Conservation (phyloP, 176 grass and related monocot species). For the Ensete ventricosum region DNA sequence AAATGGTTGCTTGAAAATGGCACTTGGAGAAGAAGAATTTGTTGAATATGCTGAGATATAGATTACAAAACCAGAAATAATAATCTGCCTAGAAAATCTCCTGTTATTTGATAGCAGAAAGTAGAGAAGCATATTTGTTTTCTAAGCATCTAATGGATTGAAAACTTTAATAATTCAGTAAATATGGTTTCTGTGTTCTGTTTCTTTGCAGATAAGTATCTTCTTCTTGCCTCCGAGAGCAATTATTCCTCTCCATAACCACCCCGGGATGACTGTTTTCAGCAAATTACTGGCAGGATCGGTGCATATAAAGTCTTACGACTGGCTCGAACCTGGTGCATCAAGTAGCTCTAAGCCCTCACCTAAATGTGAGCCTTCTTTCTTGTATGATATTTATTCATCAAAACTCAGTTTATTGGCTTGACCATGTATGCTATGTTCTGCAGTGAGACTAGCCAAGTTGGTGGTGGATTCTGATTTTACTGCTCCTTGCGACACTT, state of each 20-base stretch:
- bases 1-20: neutral
- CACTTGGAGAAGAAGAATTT: neutral
- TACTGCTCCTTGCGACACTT: slow-evolving; percentile 50
- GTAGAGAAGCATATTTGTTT: neutral
- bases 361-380: slow-evolving; percentile 21
- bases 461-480: slow-evolving; percentile 58
- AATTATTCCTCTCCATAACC: slow-evolving; percentile 83
- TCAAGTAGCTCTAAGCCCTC: slow-evolving; percentile 1
- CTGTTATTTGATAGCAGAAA: neutral
- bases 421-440: neutral
- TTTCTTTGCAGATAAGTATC: slow-evolving; percentile 61
- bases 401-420: neutral
- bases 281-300: slow-evolving; percentile 66
- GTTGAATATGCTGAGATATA: neutral
- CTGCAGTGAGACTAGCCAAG: slow-evolving; percentile 53
- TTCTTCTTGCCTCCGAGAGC: slow-evolving; percentile 62
- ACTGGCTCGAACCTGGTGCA: slow-evolving; percentile 43
- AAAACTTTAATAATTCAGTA: no score
- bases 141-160: neutral
- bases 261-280: slow-evolving; percentile 96
- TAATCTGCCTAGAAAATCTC: neutral
- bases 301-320: slow-evolving; percentile 74
- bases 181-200: neutral
- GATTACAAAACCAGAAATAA: neutral
- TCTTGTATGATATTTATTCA: neutral